These are phyloP conservation scores for Venturia pyrina DNA, from an alignment of 2,329 filamentous ascomycete species.

Conservation along the genomic window DNA sequence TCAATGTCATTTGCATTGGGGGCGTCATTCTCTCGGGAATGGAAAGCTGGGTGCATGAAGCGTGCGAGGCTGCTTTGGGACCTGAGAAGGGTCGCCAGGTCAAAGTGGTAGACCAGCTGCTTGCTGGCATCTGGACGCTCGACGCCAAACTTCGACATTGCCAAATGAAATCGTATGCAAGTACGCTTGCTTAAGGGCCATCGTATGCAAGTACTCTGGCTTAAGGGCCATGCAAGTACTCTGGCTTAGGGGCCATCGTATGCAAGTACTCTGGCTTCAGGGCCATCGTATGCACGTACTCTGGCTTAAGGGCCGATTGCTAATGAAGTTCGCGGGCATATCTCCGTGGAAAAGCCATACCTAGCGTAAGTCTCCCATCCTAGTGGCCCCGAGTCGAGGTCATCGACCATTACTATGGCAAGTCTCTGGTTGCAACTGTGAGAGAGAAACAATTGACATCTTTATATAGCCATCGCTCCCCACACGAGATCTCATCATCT, in stretches of 20 bases:
- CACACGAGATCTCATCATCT: no score
- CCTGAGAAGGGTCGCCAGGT: conserved; percentile 1
- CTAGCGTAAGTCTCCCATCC: neutral
- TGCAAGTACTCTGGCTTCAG: no score
- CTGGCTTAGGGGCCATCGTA: neutral
- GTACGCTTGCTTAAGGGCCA: no score
- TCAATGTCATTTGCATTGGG: conserved; percentile 4
- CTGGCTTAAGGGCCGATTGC: neutral
- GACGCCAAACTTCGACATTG: conserved; percentile 1
- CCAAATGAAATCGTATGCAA: neutral
- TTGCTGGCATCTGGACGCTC: conserved; percentile 5
- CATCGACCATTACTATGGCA: neutral
- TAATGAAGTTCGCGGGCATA: neutral
- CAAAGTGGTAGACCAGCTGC: conserved; percentile 2
- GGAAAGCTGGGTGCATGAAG: conserved; percentile 7
- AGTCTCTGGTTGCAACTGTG: neutral
- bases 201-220: no score
- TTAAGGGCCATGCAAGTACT: no score
- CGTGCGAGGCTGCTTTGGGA: conserved; percentile 3
- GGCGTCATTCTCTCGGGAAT: conserved; percentile 6
- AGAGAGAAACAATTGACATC: neutral
- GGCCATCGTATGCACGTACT: neutral
- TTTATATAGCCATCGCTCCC: no score
- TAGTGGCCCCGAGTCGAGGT: neutral
- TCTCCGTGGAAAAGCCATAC: neutral